phyloP scores from a whole-genome alignment of 73 alveolate genomes.

The Paramecium pentaurelia region DNA sequence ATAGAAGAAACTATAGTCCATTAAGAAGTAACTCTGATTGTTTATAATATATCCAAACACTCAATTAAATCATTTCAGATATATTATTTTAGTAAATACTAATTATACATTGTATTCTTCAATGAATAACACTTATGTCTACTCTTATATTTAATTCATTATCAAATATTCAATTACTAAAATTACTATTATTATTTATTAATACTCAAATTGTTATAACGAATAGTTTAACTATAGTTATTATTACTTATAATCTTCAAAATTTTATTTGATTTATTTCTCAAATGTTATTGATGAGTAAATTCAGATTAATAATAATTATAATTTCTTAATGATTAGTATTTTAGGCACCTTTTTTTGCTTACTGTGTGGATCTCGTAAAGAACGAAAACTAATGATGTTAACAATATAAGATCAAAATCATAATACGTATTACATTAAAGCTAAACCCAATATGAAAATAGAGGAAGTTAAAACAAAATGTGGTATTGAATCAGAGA shows the following conservation, averaged over 20 bases:
- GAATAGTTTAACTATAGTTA: background rate
- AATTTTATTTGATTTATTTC: background rate
- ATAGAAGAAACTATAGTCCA: background rate
- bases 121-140: no score
- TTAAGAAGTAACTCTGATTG: conserved; percentile 30
- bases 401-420: background rate
- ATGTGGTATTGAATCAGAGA: conserved; percentile 4
- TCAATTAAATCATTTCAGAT: background rate
- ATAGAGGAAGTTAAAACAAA: background rate
- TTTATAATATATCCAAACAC: background rate
- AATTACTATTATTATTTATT: no score
- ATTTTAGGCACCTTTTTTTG: background rate
- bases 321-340: background rate
- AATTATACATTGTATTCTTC: background rate
- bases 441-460: background rate
- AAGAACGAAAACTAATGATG: background rate
- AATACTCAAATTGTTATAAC: background rate
- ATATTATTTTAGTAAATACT: background rate
- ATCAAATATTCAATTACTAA: no score
- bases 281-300: background rate
- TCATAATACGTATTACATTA: background rate
- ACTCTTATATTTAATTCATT: no score
- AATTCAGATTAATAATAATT: background rate
- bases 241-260: background rate
- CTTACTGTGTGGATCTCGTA: background rate